Evolutionary conservation across 2,329 filamentous ascomycete genomes (phyloP).

Genomic region (Phialocephala sp.): DNA sequence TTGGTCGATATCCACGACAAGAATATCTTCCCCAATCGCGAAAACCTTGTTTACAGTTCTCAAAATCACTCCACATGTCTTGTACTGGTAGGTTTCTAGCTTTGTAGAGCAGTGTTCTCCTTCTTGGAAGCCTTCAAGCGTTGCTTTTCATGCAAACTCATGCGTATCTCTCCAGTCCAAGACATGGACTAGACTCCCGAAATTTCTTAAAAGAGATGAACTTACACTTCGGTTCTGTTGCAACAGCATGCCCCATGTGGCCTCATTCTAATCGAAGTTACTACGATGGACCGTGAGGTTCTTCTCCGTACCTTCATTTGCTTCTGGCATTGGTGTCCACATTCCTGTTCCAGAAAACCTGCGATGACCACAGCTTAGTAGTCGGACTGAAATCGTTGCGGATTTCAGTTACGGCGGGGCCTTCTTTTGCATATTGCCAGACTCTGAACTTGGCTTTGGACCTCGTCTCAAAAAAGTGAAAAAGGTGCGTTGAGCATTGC

Average conservation of each 20-base stretch:
- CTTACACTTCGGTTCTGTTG: no score
- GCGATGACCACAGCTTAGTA: conserved; percentile 10
- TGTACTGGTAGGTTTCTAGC: neutral
- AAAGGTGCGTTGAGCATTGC: neutral
- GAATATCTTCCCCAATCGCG: neutral
- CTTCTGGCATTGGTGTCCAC: neutral
- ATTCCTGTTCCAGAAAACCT: neutral
- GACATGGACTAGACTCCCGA: no score
- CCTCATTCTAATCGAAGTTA: neutral
- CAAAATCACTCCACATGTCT: neutral
- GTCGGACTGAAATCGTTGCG: neutral
- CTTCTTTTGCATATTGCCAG: conserved; percentile 11
- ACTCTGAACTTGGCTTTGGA: conserved; percentile 8
- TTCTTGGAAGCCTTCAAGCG: neutral
- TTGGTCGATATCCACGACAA: conserved; percentile 12
- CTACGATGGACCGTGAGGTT: neutral
- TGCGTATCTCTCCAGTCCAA: no score
- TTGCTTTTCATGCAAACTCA: neutral
- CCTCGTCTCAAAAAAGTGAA: neutral
- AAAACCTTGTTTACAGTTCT: neutral
- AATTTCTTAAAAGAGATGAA: no score
- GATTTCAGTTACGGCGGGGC: conserved; percentile 15
- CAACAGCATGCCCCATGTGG: neutral
- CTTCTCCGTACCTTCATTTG: neutral
- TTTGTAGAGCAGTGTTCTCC: neutral